A percentile compares a stretch with the other conserved stretches of the same genome.
Conservation (phyloP, 169 alveolate genomes). For the Fabrea salina region DNA sequence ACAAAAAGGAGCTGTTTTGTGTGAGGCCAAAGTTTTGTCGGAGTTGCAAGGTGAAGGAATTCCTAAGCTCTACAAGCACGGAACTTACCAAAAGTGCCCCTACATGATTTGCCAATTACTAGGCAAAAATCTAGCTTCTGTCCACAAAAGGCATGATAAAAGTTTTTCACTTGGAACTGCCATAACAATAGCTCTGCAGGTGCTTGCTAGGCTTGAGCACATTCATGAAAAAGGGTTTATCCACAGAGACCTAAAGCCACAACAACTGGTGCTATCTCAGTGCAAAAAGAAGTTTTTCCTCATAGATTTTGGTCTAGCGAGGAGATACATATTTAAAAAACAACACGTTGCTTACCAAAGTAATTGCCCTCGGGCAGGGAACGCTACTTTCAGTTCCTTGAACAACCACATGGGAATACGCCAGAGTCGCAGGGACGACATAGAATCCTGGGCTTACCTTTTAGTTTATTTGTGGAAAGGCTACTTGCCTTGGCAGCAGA, state of each 20-base stretch:
- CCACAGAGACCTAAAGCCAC: slow-evolving; percentile 84
- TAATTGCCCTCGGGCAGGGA: slow-evolving; percentile 53
- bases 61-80: not conserved
- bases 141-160: not conserved
- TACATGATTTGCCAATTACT: not conserved
- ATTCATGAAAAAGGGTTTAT: slow-evolving; percentile 68
- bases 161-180: not conserved
- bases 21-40: not conserved
- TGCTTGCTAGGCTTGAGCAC: slow-evolving; percentile 60
- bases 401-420: slow-evolving; percentile 78
- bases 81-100: not conserved
- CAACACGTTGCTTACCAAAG: not conserved
- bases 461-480: slow-evolving; percentile 54
- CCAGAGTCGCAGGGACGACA: slow-evolving; percentile 79
- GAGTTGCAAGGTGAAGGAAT: slow-evolving; percentile 15
- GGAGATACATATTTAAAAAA: not conserved
- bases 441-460: slow-evolving; percentile 70
- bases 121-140: not conserved
- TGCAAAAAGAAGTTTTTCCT: slow-evolving; percentile 40
- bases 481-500: slow-evolving; percentile 59
- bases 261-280: slow-evolving; percentile 68
- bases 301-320: slow-evolving; percentile 22
- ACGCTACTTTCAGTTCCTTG: slow-evolving; percentile 73
- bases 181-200: not conserved
- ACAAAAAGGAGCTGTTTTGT: not conserved